Conservation (phyloP, 2,329 filamentous ascomycete species). For the Fusarium goolgardi region DNA sequence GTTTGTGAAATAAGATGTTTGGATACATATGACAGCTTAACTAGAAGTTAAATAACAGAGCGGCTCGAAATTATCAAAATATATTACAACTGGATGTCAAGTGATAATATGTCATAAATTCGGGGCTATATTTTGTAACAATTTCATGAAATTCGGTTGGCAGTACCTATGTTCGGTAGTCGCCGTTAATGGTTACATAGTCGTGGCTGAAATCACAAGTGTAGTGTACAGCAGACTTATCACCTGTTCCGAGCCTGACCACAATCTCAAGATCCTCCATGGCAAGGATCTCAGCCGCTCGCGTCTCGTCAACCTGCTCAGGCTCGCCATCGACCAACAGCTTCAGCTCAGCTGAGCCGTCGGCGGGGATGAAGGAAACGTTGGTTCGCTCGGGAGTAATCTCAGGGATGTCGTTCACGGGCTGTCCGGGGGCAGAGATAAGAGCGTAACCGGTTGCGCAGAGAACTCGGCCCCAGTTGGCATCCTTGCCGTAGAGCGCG, state of each 20-base stretch:
- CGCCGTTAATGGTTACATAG: constrained; percentile 77
- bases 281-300: constrained; percentile 81
- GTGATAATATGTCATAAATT: not conserved
- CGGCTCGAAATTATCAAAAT: not conserved
- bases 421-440: constrained; percentile 67
- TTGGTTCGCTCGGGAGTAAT: constrained; percentile 77
- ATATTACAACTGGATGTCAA: not conserved
- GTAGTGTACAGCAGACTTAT: constrained; percentile 79
- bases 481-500: constrained; percentile 94
- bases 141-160: not conserved
- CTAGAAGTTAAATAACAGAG: not conserved
- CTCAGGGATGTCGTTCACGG: constrained; percentile 69
- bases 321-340: constrained; percentile 84
- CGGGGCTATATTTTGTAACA: not conserved
- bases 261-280: constrained; percentile 83
- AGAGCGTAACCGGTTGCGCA: constrained; percentile 90
- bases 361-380: constrained; percentile 81
- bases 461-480: constrained; percentile 97
- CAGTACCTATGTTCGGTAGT: constrained; percentile 68
- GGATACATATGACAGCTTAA: not conserved
- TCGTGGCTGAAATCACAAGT: constrained; percentile 90
- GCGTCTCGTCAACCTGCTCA: constrained; percentile 78
- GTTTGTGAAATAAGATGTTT: not conserved
- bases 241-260: constrained; percentile 76
- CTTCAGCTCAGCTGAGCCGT: constrained; percentile 81